phyloP scores from a whole-genome alignment of 768 basidiomycete species.

The Vararia minispora region DNA sequence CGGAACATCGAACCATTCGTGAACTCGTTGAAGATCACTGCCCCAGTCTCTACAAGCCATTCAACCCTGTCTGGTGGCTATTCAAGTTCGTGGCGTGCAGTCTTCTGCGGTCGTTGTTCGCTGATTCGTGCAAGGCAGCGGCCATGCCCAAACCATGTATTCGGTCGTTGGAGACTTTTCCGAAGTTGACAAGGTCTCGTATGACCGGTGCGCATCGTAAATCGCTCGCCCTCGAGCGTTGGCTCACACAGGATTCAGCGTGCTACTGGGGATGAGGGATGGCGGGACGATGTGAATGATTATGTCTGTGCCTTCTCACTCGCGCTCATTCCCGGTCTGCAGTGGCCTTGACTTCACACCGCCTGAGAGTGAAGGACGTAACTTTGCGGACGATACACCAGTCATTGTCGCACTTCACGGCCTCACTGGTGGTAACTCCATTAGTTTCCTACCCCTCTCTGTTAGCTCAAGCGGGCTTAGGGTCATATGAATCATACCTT shows the following conservation, averaged over 20 bases:
- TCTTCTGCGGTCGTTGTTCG: background rate
- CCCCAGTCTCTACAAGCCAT: constrained; percentile 19
- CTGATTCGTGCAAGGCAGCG: constrained; percentile 24
- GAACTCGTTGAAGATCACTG: constrained; percentile 17
- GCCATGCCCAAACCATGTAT: constrained; percentile 54
- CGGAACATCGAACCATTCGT: too few relatives aligned
- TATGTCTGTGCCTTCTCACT: background rate
- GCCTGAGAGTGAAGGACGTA: constrained; percentile 16
- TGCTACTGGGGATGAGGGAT: constrained; percentile 38
- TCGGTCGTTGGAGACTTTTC: constrained; percentile 52
- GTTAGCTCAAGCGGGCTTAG: constrained; percentile 24
- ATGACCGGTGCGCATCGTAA: constrained; percentile 32
- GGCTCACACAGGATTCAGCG: constrained; percentile 22
- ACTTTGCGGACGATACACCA: constrained; percentile 28
- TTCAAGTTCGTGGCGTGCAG: constrained; percentile 14
- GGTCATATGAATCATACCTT: constrained; percentile 86
- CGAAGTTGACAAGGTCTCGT: constrained; percentile 40
- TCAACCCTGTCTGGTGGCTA: constrained; percentile 22
- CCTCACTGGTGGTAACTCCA: constrained; percentile 30
- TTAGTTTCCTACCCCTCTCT: background rate
- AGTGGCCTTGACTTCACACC: constrained; percentile 65
- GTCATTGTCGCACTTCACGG: constrained; percentile 47
- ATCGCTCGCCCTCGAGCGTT: background rate
- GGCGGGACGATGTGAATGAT: constrained; percentile 53
- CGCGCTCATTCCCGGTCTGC: constrained; percentile 3